Conservation (phyloP, 441 rosid species). For the Populus tomentosa region DNA sequence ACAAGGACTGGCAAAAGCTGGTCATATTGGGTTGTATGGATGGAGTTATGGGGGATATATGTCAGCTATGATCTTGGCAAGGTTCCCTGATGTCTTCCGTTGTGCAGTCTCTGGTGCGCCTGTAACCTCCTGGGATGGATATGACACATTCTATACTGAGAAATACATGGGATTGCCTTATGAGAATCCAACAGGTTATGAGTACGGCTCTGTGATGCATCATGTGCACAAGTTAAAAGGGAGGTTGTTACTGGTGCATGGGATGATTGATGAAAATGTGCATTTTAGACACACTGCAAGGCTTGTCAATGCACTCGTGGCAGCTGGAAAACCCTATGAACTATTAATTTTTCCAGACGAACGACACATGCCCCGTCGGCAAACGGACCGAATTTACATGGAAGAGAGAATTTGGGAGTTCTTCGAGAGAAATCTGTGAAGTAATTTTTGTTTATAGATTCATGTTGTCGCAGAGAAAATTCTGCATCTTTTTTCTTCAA, state of each 20-base stretch:
- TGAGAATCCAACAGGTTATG: constrained; percentile 34
- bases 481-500: neutral
- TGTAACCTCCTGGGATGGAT: constrained; percentile 97
- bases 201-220: constrained; percentile 70
- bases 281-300: constrained; percentile 92
- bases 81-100: constrained; percentile 58
- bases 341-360: constrained; percentile 83
- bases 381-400: constrained; percentile 72
- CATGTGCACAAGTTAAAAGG: constrained; percentile 63
- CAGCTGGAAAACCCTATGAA: constrained; percentile 68
- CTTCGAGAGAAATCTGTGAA: constrained; percentile 64
- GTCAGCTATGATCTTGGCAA: constrained; percentile 60
- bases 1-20: constrained; percentile 63
- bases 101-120: constrained; percentile 90
- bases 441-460: neutral
- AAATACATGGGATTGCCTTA: constrained; percentile 87
- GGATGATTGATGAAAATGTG: constrained; percentile 96
- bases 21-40: constrained; percentile 77
- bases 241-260: constrained; percentile 69
- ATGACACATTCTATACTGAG: constrained; percentile 87
- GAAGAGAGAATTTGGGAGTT: constrained; percentile 95
- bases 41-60: constrained; percentile 97
- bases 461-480: neutral
- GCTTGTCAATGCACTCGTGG: constrained; percentile 78
- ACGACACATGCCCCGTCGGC: constrained; percentile 78